Percentiles rank a stretch among this genome's conserved stretches.
Conservation (phyloP, 768 basidiomycete species). For the Mycena vulgaris region DNA sequence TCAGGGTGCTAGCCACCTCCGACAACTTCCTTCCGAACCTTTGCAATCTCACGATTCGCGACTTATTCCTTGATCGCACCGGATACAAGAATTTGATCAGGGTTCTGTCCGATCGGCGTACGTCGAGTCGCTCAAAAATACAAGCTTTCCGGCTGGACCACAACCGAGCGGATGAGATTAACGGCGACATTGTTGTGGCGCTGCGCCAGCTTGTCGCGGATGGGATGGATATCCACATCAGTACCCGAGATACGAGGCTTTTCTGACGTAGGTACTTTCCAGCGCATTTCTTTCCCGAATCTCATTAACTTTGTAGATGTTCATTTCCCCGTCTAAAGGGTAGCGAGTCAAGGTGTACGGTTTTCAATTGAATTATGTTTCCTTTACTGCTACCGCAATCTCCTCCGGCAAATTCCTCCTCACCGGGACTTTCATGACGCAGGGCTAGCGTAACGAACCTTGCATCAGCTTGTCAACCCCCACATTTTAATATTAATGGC, state of each 20-base stretch:
- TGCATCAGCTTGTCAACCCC: too few relatives aligned
- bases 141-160: neutral
- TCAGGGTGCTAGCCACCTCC: neutral
- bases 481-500: too few relatives aligned
- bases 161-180: too few relatives aligned
- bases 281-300: neutral
- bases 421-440: too few relatives aligned
- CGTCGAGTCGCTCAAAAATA: neutral
- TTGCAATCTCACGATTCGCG: constrained; percentile 1
- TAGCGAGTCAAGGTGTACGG: too few relatives aligned
- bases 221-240: constrained; percentile 13
- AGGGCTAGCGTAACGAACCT: too few relatives aligned
- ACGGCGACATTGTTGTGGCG: neutral
- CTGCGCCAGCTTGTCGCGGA: neutral
- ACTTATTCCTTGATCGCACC: neutral
- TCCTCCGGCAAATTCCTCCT: too few relatives aligned
- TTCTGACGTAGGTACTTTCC: neutral
- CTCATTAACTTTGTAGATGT: neutral
- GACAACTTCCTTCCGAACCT: constrained; percentile 9
- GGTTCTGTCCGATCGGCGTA: neutral
- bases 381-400: too few relatives aligned
- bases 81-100: neutral
- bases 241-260: neutral
- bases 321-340: too few relatives aligned
- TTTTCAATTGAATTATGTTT: too few relatives aligned